Percentiles rank a stretch among this genome's conserved stretches.
phyloP scores from a whole-genome alignment of 768 basidiomycete species.

The Tylopilus rubrobrunneus region DNA sequence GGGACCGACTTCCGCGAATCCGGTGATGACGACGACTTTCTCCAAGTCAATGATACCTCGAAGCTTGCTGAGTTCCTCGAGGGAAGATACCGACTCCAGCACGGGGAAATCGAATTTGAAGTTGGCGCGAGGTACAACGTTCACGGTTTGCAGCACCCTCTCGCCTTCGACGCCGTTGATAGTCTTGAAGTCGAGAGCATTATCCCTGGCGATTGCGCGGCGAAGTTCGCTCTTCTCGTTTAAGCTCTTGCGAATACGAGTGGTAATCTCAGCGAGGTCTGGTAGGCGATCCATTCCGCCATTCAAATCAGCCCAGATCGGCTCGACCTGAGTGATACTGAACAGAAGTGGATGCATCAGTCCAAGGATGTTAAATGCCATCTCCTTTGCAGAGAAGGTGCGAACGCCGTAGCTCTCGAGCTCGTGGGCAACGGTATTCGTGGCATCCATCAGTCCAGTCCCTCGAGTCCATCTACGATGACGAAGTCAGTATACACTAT shows the following conservation, averaged over 20 bases:
- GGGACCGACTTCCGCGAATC: conserved; percentile 95
- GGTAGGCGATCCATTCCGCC: conserved; percentile 98
- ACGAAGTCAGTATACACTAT: conserved; percentile 5
- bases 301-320: conserved; percentile 98
- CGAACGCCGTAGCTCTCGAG: conserved; percentile 91
- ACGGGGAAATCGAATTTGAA: conserved; percentile 94
- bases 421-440: conserved; percentile 91
- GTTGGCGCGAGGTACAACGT: conserved; percentile 95
- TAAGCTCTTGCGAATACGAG: conserved; percentile 76
- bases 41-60: conserved; percentile 92
- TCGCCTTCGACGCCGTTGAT: conserved; percentile 90
- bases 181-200: conserved; percentile 91
- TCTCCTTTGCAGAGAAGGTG: conserved; percentile 99
- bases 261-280: conserved; percentile 89
- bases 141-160: conserved; percentile 85
- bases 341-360: conserved; percentile 99
- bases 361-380: conserved; percentile 99
- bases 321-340: conserved; percentile 99
- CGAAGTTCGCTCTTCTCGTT: conserved; percentile 89
- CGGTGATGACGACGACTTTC: conserved; percentile 93
- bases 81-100: conserved; percentile 66
- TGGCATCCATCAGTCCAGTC: conserved; percentile 94
- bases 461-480: conserved; percentile 87
- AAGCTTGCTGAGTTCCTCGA: conserved; percentile 72
- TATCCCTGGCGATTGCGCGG: conserved; percentile 90